Percentiles rank a stretch among this genome's conserved stretches.
Conservation (phyloP, 2,329 filamentous ascomycete genomes). For the Colletotrichum eleusines region DNA sequence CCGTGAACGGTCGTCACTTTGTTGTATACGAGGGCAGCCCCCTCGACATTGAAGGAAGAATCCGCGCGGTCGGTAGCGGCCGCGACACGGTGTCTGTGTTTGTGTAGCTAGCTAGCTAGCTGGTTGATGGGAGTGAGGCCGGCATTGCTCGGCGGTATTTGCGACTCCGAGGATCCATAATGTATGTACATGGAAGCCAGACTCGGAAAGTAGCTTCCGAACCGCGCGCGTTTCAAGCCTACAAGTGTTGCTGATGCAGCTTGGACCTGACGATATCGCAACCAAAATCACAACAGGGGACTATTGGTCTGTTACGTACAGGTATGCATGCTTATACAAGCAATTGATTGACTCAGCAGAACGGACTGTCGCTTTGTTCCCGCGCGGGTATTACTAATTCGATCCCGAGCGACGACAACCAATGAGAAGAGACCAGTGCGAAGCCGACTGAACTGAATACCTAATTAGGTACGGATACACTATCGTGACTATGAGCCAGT, state of each 20-base stretch:
- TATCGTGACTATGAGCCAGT: too few relatives aligned
- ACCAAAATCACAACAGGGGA: background rate
- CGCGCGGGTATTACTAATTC: slow-evolving; percentile 42
- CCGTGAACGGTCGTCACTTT: slow-evolving; percentile 60
- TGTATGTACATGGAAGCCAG: background rate
- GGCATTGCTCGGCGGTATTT: background rate
- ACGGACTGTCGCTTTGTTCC: slow-evolving; percentile 10
- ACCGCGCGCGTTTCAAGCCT: background rate
- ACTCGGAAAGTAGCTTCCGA: background rate
- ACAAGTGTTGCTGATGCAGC: background rate
- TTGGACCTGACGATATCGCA: background rate
- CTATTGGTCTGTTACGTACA: too few relatives aligned
- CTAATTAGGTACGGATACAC: too few relatives aligned
- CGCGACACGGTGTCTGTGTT: slow-evolving; percentile 53
- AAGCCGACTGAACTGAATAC: slow-evolving; percentile 15
- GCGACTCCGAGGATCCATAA: background rate
- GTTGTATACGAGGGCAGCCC: slow-evolving; percentile 74
- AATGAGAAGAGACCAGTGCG: slow-evolving; percentile 9
- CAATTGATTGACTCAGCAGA: slow-evolving; percentile 2
- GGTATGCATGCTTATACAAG: background rate
- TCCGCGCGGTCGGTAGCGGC: slow-evolving; percentile 66
- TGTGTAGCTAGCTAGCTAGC: slow-evolving; percentile 46
- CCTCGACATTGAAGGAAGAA: slow-evolving; percentile 67
- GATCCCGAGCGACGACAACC: slow-evolving; percentile 20
- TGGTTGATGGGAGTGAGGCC: background rate